Percentiles rank a stretch among this genome's conserved stretches.
Evolutionary conservation across 257 asterid species (phyloP).

Genomic region (Nicotiana benthamiana): DNA sequence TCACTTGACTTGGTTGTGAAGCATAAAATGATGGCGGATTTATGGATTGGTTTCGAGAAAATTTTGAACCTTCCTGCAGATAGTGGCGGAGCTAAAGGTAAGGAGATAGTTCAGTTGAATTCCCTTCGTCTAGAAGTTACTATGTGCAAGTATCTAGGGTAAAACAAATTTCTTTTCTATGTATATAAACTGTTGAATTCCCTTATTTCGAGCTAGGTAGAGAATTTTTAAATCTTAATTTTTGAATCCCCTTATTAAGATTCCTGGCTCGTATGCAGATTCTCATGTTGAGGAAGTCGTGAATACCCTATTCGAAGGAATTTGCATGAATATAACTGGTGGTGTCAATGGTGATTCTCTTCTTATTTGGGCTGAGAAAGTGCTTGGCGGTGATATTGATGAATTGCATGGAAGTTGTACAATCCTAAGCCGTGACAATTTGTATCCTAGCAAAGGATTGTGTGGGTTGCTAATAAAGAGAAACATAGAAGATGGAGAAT

Average conservation of each 20-base stretch:
- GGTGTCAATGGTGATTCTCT: conserved; percentile 16
- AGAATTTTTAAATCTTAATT: no score
- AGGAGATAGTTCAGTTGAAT: not conserved
- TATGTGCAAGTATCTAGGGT: no score
- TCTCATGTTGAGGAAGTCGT: not conserved
- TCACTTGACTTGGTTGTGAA: conserved; percentile 17
- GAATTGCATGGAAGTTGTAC: conserved; percentile 1
- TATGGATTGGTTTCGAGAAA: conserved; percentile 26
- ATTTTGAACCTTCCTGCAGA: not conserved
- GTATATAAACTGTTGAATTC: not conserved
- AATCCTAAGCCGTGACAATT: not conserved
- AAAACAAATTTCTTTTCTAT: not conserved
- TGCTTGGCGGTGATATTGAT: conserved; percentile 6
- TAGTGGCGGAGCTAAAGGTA: not conserved
- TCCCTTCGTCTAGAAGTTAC: no score
- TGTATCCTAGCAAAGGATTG: not conserved
- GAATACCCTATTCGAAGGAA: conserved; percentile 10
- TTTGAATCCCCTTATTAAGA: not conserved
- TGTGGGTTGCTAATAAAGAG: not conserved
- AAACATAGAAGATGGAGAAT: not conserved
- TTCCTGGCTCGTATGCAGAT: not conserved
- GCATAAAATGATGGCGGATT: conserved; percentile 23
- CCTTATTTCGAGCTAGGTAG: not conserved
- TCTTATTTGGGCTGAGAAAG: conserved; percentile 25
- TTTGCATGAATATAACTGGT: not conserved